phyloP scores from a whole-genome alignment of 202 grass and related monocot species.

The Cymbopogon flexuosus region DNA sequence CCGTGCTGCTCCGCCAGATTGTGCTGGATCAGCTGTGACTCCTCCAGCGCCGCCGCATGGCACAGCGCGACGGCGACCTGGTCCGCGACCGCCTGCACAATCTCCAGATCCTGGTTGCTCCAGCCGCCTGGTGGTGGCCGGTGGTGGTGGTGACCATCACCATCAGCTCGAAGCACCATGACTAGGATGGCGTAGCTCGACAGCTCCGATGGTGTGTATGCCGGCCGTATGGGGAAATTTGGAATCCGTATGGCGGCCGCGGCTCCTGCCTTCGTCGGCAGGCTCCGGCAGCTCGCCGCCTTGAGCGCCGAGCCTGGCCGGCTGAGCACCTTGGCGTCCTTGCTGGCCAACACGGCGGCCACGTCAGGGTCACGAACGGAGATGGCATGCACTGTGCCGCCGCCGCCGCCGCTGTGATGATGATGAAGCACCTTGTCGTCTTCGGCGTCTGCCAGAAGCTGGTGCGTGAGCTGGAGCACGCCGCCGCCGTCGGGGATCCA shows the following conservation, averaged over 20 bases:
- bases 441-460: not conserved
- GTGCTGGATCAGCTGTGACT: conserved; percentile 47
- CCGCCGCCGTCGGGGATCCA: conserved; percentile 41
- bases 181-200: conserved; percentile 49
- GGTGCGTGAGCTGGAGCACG: conserved; percentile 26
- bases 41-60: conserved; percentile 56
- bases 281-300: conserved; percentile 25
- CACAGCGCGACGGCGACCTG: conserved; percentile 61
- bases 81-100: conserved; percentile 42
- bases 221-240: conserved; percentile 16
- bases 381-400: not conserved
- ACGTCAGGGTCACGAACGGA: conserved; percentile 33
- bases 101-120: conserved; percentile 50
- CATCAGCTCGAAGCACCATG: conserved; percentile 22
- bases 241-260: conserved; percentile 56
- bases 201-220: not conserved
- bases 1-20: conserved; percentile 44
- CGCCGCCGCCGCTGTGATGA: not conserved
- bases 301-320: conserved; percentile 33
- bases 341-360: conserved; percentile 14
- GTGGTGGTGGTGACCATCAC: conserved; percentile 3
- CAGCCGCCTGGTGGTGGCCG: not conserved
- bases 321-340: conserved; percentile 39
- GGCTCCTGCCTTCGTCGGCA: not conserved
- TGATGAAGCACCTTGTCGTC: conserved; percentile 9